Evolutionary conservation across 2,329 filamentous ascomycete species (phyloP), one percentile per base, ranked within the genome.

Genomic region (Exserohilum turcica): DNA sequence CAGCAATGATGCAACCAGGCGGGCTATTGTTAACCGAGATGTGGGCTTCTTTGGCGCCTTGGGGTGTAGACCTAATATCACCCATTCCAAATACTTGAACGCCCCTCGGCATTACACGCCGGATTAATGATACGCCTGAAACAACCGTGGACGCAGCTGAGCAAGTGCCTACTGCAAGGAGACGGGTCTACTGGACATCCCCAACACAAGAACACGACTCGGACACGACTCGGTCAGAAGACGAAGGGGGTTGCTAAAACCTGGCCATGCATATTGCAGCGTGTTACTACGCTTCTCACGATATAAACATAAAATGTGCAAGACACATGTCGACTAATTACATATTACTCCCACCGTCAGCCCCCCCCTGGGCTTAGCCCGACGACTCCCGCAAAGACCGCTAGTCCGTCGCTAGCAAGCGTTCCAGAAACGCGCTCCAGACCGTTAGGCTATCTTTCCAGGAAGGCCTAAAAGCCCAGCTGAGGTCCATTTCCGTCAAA

Each of bases 1-100:
- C 46, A 28, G 29, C 13, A 21, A 53, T 42, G 33, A 42, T 43
- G 38, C 47, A 47, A 39, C 44, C 35, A 9, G 35, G 8, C 35
- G 31, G 28, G 19, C 27, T 40, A 18, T 16, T 35, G 2, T 24
- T 8, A 28, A 15, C 38, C 27, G 10, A 18, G 24, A 8, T 16
- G n/a, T 29, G 33, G 31, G 19, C 16, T 7, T 33, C 29, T 33
- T 33, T n/a, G 19, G 12, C n/a, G 6, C 8, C 19, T 28, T n/a
- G n/a, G 38, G 10, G 38, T 18, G n/a, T 24, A 27, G 13, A 12
- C 9, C 12, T 35, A 8, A 27, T 33, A 6, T 18, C 29, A 12
- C 12, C 6, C 6, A 21, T 7, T 32, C 3, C 13, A 24, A 24
- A 24, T 24, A 24, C 21, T 24, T 4, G 21, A 5, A 24, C 21